Base-by-base conservation (phyloP, 1,139 yeast genomes). In the Wickerhamiella pararugosa region DNA sequence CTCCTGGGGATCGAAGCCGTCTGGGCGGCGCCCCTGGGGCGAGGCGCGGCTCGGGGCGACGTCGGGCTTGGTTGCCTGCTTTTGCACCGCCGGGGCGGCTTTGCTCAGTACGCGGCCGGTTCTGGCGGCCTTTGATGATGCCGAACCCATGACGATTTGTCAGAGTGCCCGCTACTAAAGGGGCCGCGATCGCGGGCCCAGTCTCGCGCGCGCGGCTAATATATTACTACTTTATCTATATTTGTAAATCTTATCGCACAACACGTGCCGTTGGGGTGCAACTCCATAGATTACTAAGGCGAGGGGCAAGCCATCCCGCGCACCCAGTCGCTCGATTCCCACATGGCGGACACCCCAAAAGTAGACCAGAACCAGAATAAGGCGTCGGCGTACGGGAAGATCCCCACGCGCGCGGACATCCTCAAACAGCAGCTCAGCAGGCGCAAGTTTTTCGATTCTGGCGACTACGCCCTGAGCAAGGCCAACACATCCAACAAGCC, bases 381-480 rank as follows among this genome's bases (percentile, higher is more conserved):
- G 21, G 21, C 21, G 21, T 15, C 75, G 55, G 65, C 86, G 67
- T 87, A 87, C 59, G 97, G 97, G 30, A 81, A 79, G 58, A 66
- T 90, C 45, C 98, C 98, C 36, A 74, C 90, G 32, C 78, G 80
- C 44, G 81, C 81, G 47, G 96, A 87, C 50, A 68, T 90, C 32
- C 70, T 90, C 47, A 72, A 82, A 45, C 75, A 80, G 51, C 84
- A 83, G 60, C 56, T 65, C 32, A 61, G 59, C 59, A 97, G 90
- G 53, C 76, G 95, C 55, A 86, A 86, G 63, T 90, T 80, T 62
- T 92, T 90, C 57, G 99, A 90, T 56, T 82, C 94, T 47, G 98
- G 98, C 25, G 99, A 90, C 62, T 90, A 92, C 59, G 97, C 97
- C 26, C 74, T 90, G 74, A 84, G 83, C 51, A 79, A 86, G 53